Evolutionary conservation across 2,329 filamentous ascomycete genomes (phyloP), one percentile per base, ranked within the genome.

Genomic region (Hypoxylon rubiginosum): DNA sequence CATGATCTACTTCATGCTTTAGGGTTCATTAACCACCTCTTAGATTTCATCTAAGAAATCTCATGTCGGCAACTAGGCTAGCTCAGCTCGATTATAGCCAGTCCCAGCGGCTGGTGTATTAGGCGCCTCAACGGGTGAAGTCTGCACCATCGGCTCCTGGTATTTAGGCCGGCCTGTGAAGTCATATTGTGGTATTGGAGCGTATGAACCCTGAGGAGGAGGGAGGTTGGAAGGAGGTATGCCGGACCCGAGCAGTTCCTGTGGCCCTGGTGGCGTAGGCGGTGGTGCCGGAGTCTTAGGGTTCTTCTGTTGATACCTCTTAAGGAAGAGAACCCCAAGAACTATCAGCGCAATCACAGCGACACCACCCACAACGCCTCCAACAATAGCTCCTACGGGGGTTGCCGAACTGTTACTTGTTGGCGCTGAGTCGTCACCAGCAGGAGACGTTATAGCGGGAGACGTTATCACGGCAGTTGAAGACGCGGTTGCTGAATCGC

Each of bases 351-450:
- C 51, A 36, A 71, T 48, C 7, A 62, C 48, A 19, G 68, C 61
- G 24, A 71, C 19, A 19, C 70, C 64, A 13, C 70, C 68, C 3
- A 71, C 58, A 9, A 69, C 66, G 15, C 70, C 66, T 2, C 67
- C 65, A 26, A 64, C 48, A 36, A 70, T 69, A 19, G 65, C 66
- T 17, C 65, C 69, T 4, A 55, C 26, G 15, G 63, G 58, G 7
- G 53, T 43, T 0, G 28, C 46, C 3, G 67, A 67, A 15, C 10
- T 28, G 11, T 36, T 55, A n/a, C 46, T 60, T 10, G 61, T 41
- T 3, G 64, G n/a, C 10, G 13, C 26, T 11, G 51, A 56, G 32
- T 13, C 26, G 11, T 39, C 24, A 49, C 11, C 21, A 39, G 48
- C 11, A 2, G 39, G 41, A 51, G 54, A 39, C 6, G 59, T 56